Evolutionary conservation across 208 protist genomes (phyloP), one percentile per base, ranked within the genome.

Genomic region (Wallacemonas sp.): DNA sequence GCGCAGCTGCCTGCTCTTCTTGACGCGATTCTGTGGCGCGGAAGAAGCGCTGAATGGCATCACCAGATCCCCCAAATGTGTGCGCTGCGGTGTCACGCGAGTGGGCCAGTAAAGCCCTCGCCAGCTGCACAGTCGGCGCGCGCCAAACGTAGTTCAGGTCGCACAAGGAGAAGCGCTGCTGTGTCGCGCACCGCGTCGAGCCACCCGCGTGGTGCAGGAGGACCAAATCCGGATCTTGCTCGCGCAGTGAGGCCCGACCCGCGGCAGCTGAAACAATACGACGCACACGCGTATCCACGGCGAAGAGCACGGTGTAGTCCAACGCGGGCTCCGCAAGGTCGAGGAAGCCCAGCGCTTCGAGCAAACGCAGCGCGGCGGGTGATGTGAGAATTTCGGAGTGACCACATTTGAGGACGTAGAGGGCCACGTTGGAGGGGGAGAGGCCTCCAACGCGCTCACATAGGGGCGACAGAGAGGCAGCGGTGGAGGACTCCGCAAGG

Each of bases 151-250:
- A 73, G 39, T 70, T 19, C 36, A 92, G 79, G 55, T 95, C 88
- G 46, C 74, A 80, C 15, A 84, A 56, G 0, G 88, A 83, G 39
- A 81, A 78, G 33, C 39, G 38, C 5, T 60, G 62, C 2, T 49
- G 59, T 15, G 66, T 79, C 33, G 53, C 6, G 71, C 79, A 90
- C 12, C 22, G 36, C 28, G 2, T 46, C 12, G 22, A 26, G 14
- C 73, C 73, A 28, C 75, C 77, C 4, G 46, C 44, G 9, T 54
- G 22, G 14, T 24, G 11, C 33, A 44, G 28, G 11, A 82, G 26
- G 0, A 76, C 45, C 30, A 89, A 44, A 61, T 81, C 55, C 14
- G 88, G 85, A 36, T 91, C 85, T 44, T 91, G 88, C 71, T 84
- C 70, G 0, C 88, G 77, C 5, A 65, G 61, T 1, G 28, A 46